These are phyloP conservation scores for Colletotrichum eremochloae DNA, from an alignment of 2,329 filamentous ascomycete genomes.

Conservation along the genomic window DNA sequence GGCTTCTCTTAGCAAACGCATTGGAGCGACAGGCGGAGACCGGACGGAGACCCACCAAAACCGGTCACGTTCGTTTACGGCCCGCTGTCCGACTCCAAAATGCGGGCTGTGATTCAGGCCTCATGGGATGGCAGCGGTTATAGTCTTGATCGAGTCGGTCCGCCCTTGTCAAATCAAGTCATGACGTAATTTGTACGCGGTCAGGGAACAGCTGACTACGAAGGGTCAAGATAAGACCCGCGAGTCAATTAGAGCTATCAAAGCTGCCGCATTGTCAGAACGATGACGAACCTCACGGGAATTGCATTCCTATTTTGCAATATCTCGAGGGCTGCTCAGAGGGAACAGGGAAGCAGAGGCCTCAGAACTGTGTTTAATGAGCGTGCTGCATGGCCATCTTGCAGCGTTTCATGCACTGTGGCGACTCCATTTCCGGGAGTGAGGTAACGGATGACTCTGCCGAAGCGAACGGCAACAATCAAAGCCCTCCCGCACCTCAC, in stretches of 20 bases:
- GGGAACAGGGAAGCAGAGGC: neutral
- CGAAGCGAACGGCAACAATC: neutral
- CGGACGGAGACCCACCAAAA: slow-evolving; percentile 28
- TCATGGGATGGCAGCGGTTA: slow-evolving; percentile 39
- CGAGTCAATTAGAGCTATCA: neutral
- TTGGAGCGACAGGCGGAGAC: slow-evolving; percentile 29
- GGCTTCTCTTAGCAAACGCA: slow-evolving; percentile 2
- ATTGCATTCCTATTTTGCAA: neutral
- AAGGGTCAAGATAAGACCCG: slow-evolving; percentile 16
- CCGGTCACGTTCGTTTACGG: slow-evolving; percentile 37
- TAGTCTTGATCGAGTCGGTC: slow-evolving; percentile 23
- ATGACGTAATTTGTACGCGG: slow-evolving; percentile 38
- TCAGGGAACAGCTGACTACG: slow-evolving; percentile 27
- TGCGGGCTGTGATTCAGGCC: slow-evolving; percentile 35
- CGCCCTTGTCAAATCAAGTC: slow-evolving; percentile 32
- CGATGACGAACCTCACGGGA: neutral
- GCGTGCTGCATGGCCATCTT: slow-evolving; percentile 21
- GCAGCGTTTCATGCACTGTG: slow-evolving; percentile 39
- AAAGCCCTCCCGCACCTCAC: slow-evolving; percentile 10
- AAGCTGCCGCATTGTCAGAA: neutral
- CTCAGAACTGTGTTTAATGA: neutral
- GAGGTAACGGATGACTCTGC: slow-evolving; percentile 1
- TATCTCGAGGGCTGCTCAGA: too few relatives aligned
- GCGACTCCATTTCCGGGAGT: slow-evolving; percentile 24
- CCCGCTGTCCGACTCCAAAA: slow-evolving; percentile 25